Base-by-base conservation (phyloP, 2,329 filamentous ascomycete genomes). In the Clarireedia sp. region DNA sequence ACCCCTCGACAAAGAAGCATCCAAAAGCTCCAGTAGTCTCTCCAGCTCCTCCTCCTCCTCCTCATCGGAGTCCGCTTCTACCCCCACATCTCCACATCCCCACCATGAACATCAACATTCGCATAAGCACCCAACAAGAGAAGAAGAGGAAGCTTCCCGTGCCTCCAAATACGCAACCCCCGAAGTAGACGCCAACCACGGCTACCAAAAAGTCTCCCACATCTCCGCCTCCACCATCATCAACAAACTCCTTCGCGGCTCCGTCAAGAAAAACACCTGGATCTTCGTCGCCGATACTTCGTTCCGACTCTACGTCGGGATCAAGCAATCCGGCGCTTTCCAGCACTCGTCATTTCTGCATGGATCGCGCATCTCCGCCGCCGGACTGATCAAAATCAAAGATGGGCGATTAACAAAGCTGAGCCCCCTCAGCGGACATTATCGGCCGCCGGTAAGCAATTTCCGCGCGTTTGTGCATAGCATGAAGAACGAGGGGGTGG, bases 261-360 rank as follows among this genome's bases (percentile, higher is more conserved):
- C 87, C 0, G 87, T 90, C 40, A 87, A 85, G 69, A 90, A 90
- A 60, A 91, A 92, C 66, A 94, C 88, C 4, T 96, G 91, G 91
- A 95, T 96, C 61, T 96, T 95, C 65, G 90, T 91, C 7, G 86
- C 87, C 23, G 90, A 96, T 70, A 92, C 89, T 1, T 86, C 81
- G 1, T 94, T 91, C 69, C 82, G 88, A 0, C 75, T 96, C 0
- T 96, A 95, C 68, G 83, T 96, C 36, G 90, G 90, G 48, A 94
- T 96, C 74, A 96, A 96, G 67, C 83, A 88, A 68, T 86, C 84
- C 3, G 91, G 91, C 10, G 83, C 87, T 4, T 96, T 96, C 66
- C 91, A 96, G 65, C 91, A 96, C 70, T 91, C 86, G 12, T 94
- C 89, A 0, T 96, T 96, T 65, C 76, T 96, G 1, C 87, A 91